These are phyloP conservation scores for Anacardium occidentale DNA, from an alignment of 345 rosid genomes.

Conservation along the genomic window DNA sequence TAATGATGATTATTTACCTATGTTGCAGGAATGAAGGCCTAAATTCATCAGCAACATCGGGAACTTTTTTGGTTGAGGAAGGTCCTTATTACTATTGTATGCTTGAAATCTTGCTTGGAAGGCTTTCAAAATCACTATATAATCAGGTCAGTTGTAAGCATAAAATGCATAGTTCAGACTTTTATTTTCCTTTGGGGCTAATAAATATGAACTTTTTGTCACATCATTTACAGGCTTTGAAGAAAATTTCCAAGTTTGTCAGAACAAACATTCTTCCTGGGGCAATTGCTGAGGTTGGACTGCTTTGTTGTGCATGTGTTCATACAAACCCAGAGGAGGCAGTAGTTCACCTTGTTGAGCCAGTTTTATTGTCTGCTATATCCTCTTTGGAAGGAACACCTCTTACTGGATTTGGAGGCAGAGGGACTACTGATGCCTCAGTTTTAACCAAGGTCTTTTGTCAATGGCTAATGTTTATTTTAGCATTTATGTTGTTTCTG, in stretches of 20 bases:
- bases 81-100: slow-evolving; percentile 96
- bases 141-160: slow-evolving; percentile 53
- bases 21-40: slow-evolving; percentile 84
- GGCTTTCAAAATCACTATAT: slow-evolving; percentile 79
- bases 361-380: slow-evolving; percentile 68
- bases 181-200: neutral
- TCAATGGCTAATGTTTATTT: slow-evolving; percentile 25
- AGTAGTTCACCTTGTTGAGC: slow-evolving; percentile 77
- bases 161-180: slow-evolving; percentile 17
- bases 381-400: slow-evolving; percentile 90
- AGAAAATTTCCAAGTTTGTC: slow-evolving; percentile 92
- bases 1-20: slow-evolving; percentile 11
- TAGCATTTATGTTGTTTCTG: slow-evolving; percentile 15
- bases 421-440: slow-evolving; percentile 44
- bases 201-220: slow-evolving; percentile 19
- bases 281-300: slow-evolving; percentile 97
- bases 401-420: slow-evolving; percentile 87
- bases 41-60: slow-evolving; percentile 83
- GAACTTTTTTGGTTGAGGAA: slow-evolving; percentile 96
- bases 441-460: slow-evolving; percentile 65
- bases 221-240: slow-evolving; percentile 67
- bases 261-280: slow-evolving; percentile 94
- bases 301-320: slow-evolving; percentile 97
- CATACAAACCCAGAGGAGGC: slow-evolving; percentile 96
- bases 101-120: slow-evolving; percentile 96